Evolutionary conservation across 2,329 filamentous ascomycete species (phyloP).

Genomic region (Colletotrichum graminicola): DNA sequence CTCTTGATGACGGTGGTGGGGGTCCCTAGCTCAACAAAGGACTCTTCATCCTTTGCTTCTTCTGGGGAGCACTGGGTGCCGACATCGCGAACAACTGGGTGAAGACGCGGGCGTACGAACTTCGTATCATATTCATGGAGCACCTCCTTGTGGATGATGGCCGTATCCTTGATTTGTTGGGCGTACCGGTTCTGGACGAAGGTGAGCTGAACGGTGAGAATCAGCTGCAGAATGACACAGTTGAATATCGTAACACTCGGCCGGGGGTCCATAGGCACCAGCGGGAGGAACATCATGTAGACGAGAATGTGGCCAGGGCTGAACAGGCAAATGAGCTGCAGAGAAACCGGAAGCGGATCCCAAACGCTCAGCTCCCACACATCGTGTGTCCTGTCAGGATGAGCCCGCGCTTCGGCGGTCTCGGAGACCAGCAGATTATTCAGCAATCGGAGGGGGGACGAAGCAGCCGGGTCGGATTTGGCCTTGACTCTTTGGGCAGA

Average conservation of each 20-base stretch:
- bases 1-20: slow-evolving; percentile 76
- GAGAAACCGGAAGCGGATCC: slow-evolving; percentile 88
- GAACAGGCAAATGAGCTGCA: slow-evolving; percentile 89
- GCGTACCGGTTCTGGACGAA: slow-evolving; percentile 80
- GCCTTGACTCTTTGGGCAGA: slow-evolving; percentile 91
- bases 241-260: slow-evolving; percentile 90
- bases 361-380: slow-evolving; percentile 96
- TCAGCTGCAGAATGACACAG: slow-evolving; percentile 78
- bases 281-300: slow-evolving; percentile 89
- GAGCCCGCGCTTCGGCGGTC: slow-evolving; percentile 83
- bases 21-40: slow-evolving; percentile 63
- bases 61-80: slow-evolving; percentile 79
- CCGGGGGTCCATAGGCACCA: slow-evolving; percentile 78
- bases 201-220: slow-evolving; percentile 83
- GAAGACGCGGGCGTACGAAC: slow-evolving; percentile 90
- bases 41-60: slow-evolving; percentile 55
- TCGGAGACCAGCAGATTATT: slow-evolving; percentile 75
- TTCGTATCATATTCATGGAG: slow-evolving; percentile 97
- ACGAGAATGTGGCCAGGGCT: slow-evolving; percentile 93
- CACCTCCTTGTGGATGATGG: slow-evolving; percentile 90
- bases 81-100: slow-evolving; percentile 81
- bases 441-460: slow-evolving; percentile 83
- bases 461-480: slow-evolving; percentile 81
- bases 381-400: slow-evolving; percentile 84
- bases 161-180: slow-evolving; percentile 87